Evolutionary conservation across 768 basidiomycete species (phyloP), one percentile per base, ranked within the genome.

Genomic region (Calocera cornea): DNA sequence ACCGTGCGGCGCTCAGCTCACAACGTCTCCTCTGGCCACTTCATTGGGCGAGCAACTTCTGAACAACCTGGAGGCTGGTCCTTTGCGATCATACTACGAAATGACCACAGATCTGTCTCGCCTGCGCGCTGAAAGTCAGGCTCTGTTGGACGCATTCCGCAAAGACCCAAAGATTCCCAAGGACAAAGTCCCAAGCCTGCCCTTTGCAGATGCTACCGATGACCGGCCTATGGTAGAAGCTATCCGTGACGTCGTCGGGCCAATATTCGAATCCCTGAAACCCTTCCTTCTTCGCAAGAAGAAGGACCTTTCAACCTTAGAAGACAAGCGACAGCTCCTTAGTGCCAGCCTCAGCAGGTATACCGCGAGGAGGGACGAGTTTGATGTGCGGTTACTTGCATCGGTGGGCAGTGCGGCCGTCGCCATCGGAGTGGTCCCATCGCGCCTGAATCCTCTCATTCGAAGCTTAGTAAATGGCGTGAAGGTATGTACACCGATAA

Each of bases 401-500:
- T 86, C 92, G 0, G 89, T 97, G 72, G 92, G 95, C 8, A 88
- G 91, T 1, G 92, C 95, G 0, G 88, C 94, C 70, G 88, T 99
- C 14, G 88, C 93, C 8, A 86, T 97, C 70, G 83, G 84, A 74
- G 85, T 85, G 36, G 86, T 92, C 12, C 95, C 97, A 0, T 86
- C 92, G 69, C 97, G 97, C 78, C 87, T 98, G 69, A 95, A 92
- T 72, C 95, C 97, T 0, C 86, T 99, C 63, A 93, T 99, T 49
- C 94, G 95, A 75, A 92, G 91, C 27, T 87, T 98, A 67, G 98
- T 97, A 90, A 95, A 93, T 67, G 92, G 94, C 27, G 88, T 98
- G 80, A 98, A 97, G 85, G 95, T 92, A 65, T 47, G 83, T 67
- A 41, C 7, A 22, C 54, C 63, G 66, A 36, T n/a, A 19, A 47